A percentile compares a stretch with the other conserved stretches of the same genome.
Conservation (phyloP, 179 eudicot genomes). For the Amaranthus tricolor region DNA sequence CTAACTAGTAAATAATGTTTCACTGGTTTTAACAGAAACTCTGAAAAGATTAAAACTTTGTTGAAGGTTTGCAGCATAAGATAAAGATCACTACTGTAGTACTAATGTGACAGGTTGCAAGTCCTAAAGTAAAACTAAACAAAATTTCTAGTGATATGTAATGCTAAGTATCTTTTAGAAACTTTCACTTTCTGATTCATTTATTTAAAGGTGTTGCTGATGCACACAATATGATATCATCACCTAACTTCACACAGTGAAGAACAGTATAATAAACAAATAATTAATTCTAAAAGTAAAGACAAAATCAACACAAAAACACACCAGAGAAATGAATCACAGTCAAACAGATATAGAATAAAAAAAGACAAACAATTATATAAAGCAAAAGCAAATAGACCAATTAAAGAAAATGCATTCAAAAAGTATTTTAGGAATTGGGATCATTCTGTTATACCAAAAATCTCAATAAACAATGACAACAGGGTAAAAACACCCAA, state of each 20-base stretch:
- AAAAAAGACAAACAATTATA: slow-evolving; percentile 5
- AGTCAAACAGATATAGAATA: background rate
- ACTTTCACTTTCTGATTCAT: background rate
- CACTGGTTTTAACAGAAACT: background rate
- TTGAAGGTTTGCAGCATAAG: background rate
- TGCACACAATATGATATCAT: slow-evolving; percentile 1
- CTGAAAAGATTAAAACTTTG: background rate
- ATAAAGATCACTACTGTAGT: background rate
- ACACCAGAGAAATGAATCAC: no score
- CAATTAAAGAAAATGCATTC: no score
- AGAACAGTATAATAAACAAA: slow-evolving; percentile 10
- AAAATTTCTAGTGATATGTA: background rate
- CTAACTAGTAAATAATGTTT: no score
- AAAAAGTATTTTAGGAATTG: no score
- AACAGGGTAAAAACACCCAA: no score
- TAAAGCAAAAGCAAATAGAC: background rate
- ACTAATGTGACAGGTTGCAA: background rate
- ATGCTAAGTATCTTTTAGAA: background rate
- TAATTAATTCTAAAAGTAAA: background rate
- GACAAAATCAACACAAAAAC: background rate
- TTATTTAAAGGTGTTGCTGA: background rate
- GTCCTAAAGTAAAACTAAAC: background rate
- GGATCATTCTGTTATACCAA: no score
- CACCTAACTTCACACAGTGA: slow-evolving; percentile 4
- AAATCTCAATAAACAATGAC: no score